Conservation (phyloP, 208 protist genomes). For the Trypanosoma scelopori region DNA sequence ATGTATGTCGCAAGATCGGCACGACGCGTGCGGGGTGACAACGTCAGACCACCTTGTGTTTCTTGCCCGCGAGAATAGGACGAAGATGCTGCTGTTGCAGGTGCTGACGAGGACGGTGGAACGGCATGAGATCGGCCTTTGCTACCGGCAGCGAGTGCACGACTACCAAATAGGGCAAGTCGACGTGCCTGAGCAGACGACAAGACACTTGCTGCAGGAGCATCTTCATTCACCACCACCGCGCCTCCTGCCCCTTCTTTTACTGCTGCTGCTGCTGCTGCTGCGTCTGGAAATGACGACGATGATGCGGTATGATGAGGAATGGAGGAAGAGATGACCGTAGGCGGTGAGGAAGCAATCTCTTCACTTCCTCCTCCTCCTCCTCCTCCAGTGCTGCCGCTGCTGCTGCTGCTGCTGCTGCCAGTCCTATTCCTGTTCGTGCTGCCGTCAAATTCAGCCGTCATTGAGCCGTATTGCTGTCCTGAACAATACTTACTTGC, state of each 20-base stretch:
- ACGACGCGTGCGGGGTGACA: constrained; percentile 58
- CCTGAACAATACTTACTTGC: too few relatives aligned
- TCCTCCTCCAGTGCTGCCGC: too few relatives aligned
- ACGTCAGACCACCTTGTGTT: constrained; percentile 36
- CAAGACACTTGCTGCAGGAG: background rate
- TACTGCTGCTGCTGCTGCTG: too few relatives aligned
- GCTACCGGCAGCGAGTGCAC: constrained; percentile 75
- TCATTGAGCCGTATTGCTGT: background rate
- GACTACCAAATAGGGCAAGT: constrained; percentile 74
- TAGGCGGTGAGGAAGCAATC: background rate
- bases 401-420: background rate
- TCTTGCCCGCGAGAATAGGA: constrained; percentile 2
- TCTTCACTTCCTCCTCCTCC: constrained; percentile 1
- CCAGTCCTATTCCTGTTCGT: background rate
- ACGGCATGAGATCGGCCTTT: constrained; percentile 27
- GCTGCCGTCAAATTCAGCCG: background rate
- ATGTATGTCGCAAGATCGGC: constrained; percentile 56
- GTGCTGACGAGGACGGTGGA: constrained; percentile 11
- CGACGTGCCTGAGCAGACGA: constrained; percentile 37
- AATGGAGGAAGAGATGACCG: background rate
- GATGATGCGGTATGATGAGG: background rate
- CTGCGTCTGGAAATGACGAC: background rate
- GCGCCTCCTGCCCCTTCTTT: background rate
- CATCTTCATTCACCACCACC: background rate
- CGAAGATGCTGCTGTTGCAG: constrained; percentile 9